Evolutionary conservation across 1,284 basidiomycete genomes (phyloP), one percentile per base, ranked within the genome.

Genomic region (Cronartium ribicola): DNA sequence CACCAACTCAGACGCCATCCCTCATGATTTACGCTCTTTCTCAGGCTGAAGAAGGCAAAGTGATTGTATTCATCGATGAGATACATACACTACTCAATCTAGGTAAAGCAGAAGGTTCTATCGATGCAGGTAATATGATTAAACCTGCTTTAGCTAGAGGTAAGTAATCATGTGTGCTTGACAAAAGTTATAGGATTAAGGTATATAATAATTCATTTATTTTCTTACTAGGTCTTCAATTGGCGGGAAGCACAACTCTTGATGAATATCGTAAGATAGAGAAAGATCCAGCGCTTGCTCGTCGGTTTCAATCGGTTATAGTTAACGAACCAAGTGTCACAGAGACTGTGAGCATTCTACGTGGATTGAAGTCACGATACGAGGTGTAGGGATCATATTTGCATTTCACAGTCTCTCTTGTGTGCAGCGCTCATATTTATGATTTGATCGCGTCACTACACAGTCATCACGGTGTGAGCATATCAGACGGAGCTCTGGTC

Each of bases 61-160:
- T 83, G 5, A 93, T 94, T 60, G 89, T 89, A 79, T 94, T 94
- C 81, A 92, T 94, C 75, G 92, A 95, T 79, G 93, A 95, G 86
- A 87, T 95, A 64, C 92, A 80, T 55, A 89, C 86, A 0, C 83
- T 92, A 5, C 89, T 93, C 83, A 89, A 92, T 76, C 86, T 94
- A 11, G 93, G 93, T 2, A 95, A 95, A 81, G 86, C 91, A 0
- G 93, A 95, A 83, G 93, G 93, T 8, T 90, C 89, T 75, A 89
- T 96, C 77, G 92, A 95, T 78, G 93, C 90, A 0, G 91, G 90
- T 0, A 91, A 95, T 79, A 90, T 92, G 89, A 90, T 93, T 77
- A 93, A 92, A 79, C 90, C 91, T 22, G 71, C 65, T 11, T 67
- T 75, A 51, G 65, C 65, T 14, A 22, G 72, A 41, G 72, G 66